Base-by-base conservation (phyloP, 805 yeast species). In the Nadsonia fulvescens region DNA sequence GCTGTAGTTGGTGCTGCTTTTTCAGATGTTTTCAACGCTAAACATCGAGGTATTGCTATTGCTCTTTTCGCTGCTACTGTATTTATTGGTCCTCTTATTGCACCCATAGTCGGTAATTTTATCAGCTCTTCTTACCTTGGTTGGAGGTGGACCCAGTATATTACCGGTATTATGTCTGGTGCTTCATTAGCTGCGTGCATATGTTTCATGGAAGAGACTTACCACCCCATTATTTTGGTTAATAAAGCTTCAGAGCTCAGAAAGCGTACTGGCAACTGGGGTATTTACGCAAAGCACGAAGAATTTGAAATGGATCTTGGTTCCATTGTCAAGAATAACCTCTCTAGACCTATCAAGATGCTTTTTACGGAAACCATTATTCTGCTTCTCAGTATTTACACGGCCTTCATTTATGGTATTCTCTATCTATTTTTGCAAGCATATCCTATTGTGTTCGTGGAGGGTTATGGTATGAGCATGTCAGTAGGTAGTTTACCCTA, bases 1-100 rank as follows among this genome's bases (percentile, higher is more conserved):
- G 86, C 77, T 14, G 79, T 78, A 20, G 82, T 71, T 6, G 92
- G 93, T 14, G 93, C 93, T 25, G 63, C 74, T 0, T 72, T 79
- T 56, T 76, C 91, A 5, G 94, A 82, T 48, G 60, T 79, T 60
- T 79, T 69, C 44, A 65, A 63, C 36, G 67, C 69, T 31, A 46
- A 46, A 18, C 44, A 58, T 13, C 66, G 94, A 51, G 94, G 94
- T 38, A 63, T 60, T 26, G 91, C 93, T 15, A 58, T 79, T 38
- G 56, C 72, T 6, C 35, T 73, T 10, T 82, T 81, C 40, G 58
- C 79, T 2, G 60, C 76, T 54, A 67, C 72, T 23, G 78, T 79
- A 18, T 75, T 77, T 37, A 56, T 61, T 18, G 89, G 91, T 31
- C 94, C 94, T 12, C 60, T 78, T 55, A 30, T 74, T 18, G 86